Evolutionary conservation across 192 early-diverging fungal species (phyloP).

Genomic region (Linnemannia zychae): DNA sequence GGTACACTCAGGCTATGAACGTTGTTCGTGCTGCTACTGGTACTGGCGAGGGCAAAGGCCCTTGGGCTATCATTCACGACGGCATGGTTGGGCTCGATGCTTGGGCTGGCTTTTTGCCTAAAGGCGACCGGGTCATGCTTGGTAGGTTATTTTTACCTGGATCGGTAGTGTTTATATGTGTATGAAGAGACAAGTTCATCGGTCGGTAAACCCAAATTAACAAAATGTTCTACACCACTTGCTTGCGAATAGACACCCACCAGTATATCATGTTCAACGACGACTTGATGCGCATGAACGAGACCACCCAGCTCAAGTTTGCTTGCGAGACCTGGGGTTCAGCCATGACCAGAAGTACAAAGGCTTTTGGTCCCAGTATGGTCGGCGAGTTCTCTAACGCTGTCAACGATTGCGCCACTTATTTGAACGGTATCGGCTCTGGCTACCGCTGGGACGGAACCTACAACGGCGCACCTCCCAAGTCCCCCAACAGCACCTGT

Average conservation of each 20-base stretch:
- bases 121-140: constrained; percentile 53
- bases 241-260: constrained; percentile 54
- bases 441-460: constrained; percentile 75
- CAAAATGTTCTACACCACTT: not conserved
- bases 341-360: constrained; percentile 7
- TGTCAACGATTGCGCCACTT: constrained; percentile 80
- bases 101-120: constrained; percentile 57
- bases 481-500: constrained; percentile 68
- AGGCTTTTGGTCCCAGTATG: constrained; percentile 66
- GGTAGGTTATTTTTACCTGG: constrained; percentile 48
- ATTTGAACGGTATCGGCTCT: constrained; percentile 72
- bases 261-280: constrained; percentile 61
- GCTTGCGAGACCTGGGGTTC: constrained; percentile 37
- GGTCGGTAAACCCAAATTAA: constrained; percentile 4
- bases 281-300: constrained; percentile 38
- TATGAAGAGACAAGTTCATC: not conserved
- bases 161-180: not conserved
- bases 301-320: constrained; percentile 33
- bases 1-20: constrained; percentile 57
- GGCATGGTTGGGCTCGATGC: constrained; percentile 52
- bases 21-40: constrained; percentile 51
- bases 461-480: constrained; percentile 49
- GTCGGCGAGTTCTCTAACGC: constrained; percentile 80
- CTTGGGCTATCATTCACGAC: constrained; percentile 61
- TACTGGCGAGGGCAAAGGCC: constrained; percentile 23